Conservation (phyloP, 2,329 filamentous ascomycete genomes). For the Pseudogymnoascus sp. region DNA sequence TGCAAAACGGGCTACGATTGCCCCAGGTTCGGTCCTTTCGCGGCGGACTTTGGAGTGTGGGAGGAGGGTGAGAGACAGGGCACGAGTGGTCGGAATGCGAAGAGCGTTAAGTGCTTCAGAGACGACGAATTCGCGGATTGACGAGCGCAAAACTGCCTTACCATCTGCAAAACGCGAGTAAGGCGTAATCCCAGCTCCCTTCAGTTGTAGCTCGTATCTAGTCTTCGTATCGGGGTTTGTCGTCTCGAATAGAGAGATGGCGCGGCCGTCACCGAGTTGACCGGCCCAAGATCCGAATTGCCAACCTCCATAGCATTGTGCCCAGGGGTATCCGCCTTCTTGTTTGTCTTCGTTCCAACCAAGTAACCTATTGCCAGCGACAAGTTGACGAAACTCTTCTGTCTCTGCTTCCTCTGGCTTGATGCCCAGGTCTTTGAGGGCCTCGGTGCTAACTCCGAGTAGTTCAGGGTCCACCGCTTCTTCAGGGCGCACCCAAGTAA, state of each 20-base stretch:
- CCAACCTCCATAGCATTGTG: slow-evolving; percentile 90
- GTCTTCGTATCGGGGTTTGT: slow-evolving; percentile 63
- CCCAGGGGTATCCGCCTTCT: slow-evolving; percentile 85
- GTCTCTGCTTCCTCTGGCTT: slow-evolving; percentile 56
- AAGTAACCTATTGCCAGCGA: slow-evolving; percentile 74
- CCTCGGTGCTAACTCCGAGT: slow-evolving; percentile 68
- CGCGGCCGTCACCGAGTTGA: slow-evolving; percentile 87
- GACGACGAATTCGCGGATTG: slow-evolving; percentile 88
- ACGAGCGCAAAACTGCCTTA: slow-evolving; percentile 83
- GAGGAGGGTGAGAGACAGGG: slow-evolving; percentile 70
- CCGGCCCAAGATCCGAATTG: slow-evolving; percentile 85
- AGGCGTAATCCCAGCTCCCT: slow-evolving; percentile 86
- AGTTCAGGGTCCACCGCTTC: slow-evolving; percentile 64
- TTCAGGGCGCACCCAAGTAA: slow-evolving; percentile 84
- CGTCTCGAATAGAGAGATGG: slow-evolving; percentile 87
- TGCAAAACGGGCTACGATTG: slow-evolving; percentile 86
- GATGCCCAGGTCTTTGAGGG: slow-evolving; percentile 75
- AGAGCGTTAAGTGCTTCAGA: slow-evolving; percentile 84
- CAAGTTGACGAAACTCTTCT: slow-evolving; percentile 66
- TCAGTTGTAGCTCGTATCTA: slow-evolving; percentile 86
- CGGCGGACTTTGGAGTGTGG: slow-evolving; percentile 65
- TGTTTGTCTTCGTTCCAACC: slow-evolving; percentile 63
- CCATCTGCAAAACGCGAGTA: slow-evolving; percentile 96
- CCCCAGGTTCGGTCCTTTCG: slow-evolving; percentile 78
- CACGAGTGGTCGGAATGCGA: slow-evolving; percentile 76